Base-by-base conservation (phyloP, 768 basidiomycete species). In the Podaxis sp. region DNA sequence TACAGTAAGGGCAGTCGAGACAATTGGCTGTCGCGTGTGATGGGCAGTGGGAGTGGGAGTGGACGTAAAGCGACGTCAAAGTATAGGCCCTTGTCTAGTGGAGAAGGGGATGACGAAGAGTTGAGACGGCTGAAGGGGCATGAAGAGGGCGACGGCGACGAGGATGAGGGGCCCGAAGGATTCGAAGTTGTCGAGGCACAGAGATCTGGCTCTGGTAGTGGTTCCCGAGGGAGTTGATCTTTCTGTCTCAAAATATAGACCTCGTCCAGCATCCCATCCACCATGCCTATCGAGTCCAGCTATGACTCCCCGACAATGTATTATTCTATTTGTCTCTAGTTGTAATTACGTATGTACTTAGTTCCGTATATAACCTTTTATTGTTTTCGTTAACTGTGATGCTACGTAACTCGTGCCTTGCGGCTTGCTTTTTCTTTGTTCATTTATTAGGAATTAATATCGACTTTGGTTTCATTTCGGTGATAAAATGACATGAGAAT, bases 21-120 rank as follows among this genome's bases (percentile, higher is more conserved):
- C n/a, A 27, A 40, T 49, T 62, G 61, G 54, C 22, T 62, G 13
- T 25, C 54, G 19, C 46, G 47, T 47, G 4, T 51, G 13, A n/a
- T 62, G 17, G 51, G 51, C 12, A 17, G 46, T 25, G 29, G 52
- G 15, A 33, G 22, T 22, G 43, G 43, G 8, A 46, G 43, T 25
- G 36, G 49, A 9, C 13, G 36, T 27, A 29, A 15, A 15, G 54
- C 37, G 33, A 13, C 29, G 13, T 38, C 47, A 22, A 50, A 49
- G n/a, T 62, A 56, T 38, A 50, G 37, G 50, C 54, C 61, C 1
- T 40, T 62, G 7, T 56, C 54, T 2, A 22, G 46, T 17, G 46
- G 27, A 53, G 53, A 54, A 7, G 52, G 43, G 5, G 54, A 55
- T 38, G 61, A 62, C 12, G 55, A 62, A 15, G 61, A 62, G 36